Conservation (phyloP, 257 asterid genomes). For the Datura wrightii region DNA sequence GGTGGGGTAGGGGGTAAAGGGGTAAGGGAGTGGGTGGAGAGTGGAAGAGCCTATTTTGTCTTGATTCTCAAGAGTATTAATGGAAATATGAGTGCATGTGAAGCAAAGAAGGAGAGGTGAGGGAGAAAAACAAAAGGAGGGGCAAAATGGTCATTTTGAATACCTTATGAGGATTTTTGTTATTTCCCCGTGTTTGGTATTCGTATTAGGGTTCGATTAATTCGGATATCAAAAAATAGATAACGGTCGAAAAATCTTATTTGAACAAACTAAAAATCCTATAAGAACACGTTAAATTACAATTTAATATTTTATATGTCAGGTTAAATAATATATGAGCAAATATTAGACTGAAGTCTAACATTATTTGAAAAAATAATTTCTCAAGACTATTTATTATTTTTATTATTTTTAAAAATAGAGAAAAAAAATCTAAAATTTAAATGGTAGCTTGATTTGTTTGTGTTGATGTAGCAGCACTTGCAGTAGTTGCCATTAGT, state of each 20-base stretch:
- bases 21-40: neutral
- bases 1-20: neutral
- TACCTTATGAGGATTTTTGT: neutral
- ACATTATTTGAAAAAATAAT: too few species aligned
- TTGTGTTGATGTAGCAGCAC: conserved; percentile 27
- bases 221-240: neutral
- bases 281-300: too few species aligned
- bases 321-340: too few species aligned
- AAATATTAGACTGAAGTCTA: too few species aligned
- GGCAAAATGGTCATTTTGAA: neutral
- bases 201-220: neutral
- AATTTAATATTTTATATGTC: too few species aligned
- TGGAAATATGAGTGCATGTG: conserved; percentile 62
- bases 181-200: neutral
- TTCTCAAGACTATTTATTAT: too few species aligned
- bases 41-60: conserved; percentile 40
- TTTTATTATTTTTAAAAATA: too few species aligned
- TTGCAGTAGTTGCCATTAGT: conserved; percentile 48
- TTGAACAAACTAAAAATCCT: neutral
- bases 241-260: neutral
- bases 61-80: conserved; percentile 37
- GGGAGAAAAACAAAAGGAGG: neutral
- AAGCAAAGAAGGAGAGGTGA: conserved; percentile 29
- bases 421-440: too few species aligned
- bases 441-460: conserved; percentile 3